Evolutionary conservation across 2,329 filamentous ascomycete species (phyloP), one percentile per base, ranked within the genome.

Genomic region (Ascochyta pisi): DNA sequence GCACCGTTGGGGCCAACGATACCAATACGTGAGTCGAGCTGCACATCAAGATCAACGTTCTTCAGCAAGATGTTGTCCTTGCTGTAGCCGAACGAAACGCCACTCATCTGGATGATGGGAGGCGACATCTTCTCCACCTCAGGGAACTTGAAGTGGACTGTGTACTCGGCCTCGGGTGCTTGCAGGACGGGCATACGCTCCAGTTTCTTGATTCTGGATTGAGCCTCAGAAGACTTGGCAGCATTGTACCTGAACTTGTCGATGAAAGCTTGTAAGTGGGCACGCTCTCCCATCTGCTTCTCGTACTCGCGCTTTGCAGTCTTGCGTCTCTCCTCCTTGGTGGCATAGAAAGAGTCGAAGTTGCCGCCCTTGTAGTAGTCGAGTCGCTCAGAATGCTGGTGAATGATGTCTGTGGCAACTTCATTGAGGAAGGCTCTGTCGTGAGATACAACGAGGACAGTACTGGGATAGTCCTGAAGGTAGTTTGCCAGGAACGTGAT

Each of bases 211-310:
- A 99, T 98, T 71, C 95, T 89, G 0, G 94, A 98, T 74, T 99
- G 95, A 1, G 95, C 95, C 82, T 99, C 95, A 8, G 94, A 96
- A 0, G 95, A 97, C 78, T 99, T 99, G 71, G 94, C 95, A 26
- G 95, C 95, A 74, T 99, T 99, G 84, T 99, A 99, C 49, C 95
- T 88, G 84, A 99, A 99, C 80, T 99, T 99, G 84, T 99, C 95
- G 79, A 99, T 99, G 78, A 99, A 99, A 26, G 91, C 80, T 81
- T 99, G 95, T 61, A 99, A 80, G 82, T 99, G 95, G 29, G 92
- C 92, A 66, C 95, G 86, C 77, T 94, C 87, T 1, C 84, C 92
- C 92, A 98, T 96, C 74, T 99, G 95, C 78, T 96, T 98, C 78
- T 99, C 95, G 78, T 99, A 99, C 78, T 99, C 95, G 69, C 92